Percentiles rank a stretch among this genome's conserved stretches.
Conservation (phyloP, 768 basidiomycete species). For the Xanthoconium stramineum region DNA sequence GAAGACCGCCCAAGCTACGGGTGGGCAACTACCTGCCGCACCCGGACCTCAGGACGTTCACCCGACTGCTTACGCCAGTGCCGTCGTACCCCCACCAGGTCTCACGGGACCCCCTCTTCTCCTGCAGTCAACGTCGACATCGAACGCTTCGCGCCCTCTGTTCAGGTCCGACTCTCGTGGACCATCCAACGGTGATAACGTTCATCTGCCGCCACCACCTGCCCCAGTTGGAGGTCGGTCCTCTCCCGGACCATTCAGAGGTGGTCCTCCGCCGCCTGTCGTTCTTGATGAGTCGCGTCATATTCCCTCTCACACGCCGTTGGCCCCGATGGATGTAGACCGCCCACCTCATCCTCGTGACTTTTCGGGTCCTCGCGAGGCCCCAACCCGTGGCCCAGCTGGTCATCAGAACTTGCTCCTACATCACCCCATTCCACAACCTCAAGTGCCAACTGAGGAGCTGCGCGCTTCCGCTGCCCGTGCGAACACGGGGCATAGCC, state of each 20-base stretch:
- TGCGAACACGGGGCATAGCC: conserved; percentile 40
- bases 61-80: conserved; percentile 87
- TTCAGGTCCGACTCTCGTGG: conserved; percentile 71
- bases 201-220: conserved; percentile 60
- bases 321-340: conserved; percentile 78
- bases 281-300: conserved; percentile 76
- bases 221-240: conserved; percentile 45
- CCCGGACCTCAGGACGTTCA: conserved; percentile 95
- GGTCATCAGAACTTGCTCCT: conserved; percentile 57
- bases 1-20: conserved; percentile 73
- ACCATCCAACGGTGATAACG: conserved; percentile 36
- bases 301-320: conserved; percentile 58
- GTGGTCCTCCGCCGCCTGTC: conserved; percentile 80
- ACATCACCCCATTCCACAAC: conserved; percentile 67
- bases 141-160: conserved; percentile 34
- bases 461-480: conserved; percentile 40
- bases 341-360: conserved; percentile 55
- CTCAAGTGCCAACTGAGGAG: conserved; percentile 51
- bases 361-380: conserved; percentile 49
- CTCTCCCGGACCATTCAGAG: conserved; percentile 74
- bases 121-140: conserved; percentile 43
- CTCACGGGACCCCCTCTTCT: conserved; percentile 66
- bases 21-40: conserved; percentile 75
- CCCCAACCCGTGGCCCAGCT: conserved; percentile 46
- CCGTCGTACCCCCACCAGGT: conserved; percentile 67